Conservation (phyloP, 129 eudicot species). For the Centaurea solstitialis region DNA sequence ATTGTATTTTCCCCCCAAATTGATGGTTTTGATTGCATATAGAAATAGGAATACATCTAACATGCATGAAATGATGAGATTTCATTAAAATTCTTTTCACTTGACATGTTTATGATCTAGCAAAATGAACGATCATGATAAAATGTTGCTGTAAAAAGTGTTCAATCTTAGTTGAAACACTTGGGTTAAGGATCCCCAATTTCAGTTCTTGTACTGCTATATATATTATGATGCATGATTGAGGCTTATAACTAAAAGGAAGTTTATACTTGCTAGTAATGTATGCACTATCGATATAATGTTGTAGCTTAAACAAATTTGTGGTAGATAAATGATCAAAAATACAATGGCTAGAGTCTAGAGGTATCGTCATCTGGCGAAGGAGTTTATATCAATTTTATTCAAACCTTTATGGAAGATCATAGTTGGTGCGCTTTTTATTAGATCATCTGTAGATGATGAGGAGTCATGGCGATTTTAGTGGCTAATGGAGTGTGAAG, state of each 20-base stretch:
- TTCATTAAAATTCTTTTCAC: neutral
- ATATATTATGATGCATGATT: neutral
- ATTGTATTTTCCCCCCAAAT: neutral
- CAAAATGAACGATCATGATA: neutral
- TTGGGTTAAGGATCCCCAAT: neutral
- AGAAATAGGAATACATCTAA: neutral
- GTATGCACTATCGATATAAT: neutral
- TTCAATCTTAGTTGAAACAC: neutral
- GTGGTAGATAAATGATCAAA: neutral
- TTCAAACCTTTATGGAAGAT: neutral
- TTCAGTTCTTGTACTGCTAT: too few species aligned
- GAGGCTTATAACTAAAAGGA: neutral
- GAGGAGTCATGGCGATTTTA: too few species aligned
- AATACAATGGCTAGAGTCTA: neutral
- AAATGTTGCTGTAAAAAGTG: neutral
- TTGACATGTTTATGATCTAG: neutral
- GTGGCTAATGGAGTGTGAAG: too few species aligned
- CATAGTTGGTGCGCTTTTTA: neutral
- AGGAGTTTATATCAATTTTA: neutral
- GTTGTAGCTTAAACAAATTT: neutral
- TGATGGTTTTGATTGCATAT: neutral
- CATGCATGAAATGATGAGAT: slow-evolving; percentile 5
- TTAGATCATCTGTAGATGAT: slow-evolving; percentile 11
- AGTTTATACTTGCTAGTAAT: slow-evolving; percentile 1
- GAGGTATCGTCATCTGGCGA: neutral